Evolutionary conservation across 305 asterid species (phyloP), one percentile per base, ranked within the genome.

Genomic region (Solanum hybrid): DNA sequence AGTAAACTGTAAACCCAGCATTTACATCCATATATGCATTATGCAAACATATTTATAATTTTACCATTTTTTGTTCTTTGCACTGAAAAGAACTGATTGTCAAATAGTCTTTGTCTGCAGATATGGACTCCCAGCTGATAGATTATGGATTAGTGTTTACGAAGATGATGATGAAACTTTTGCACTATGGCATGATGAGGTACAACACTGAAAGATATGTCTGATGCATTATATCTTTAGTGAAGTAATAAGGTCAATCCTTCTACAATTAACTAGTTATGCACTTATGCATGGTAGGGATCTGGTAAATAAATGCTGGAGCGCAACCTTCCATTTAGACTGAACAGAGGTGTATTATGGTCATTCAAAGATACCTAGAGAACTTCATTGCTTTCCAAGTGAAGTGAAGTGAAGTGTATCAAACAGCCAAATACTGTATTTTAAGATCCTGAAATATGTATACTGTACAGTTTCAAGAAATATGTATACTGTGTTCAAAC

Each of bases 181-280:
- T 90, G 90, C 95, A 64, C 93, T 96, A 93, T 96, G 99, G 99
- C 99, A 93, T 86, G 93, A 96, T 94, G 97, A 95, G 94, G 99
- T 94, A 91, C 26, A 51, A 77, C 86, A 89, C 64, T 84, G 64
- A 31, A 84, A 78, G 79, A 31, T 81, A 81, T 80, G 71, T 24
- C 71, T 14, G 87, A 35, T 90, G 69, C 32, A 85, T 86, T 86
- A 79, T 78, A 72, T 56, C 88, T 69, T 85, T 51, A 90, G 26
- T 37, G 36, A 29, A 71, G 80, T 36, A 60, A 80, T 26, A 71
- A 71, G 27, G 73, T 64, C 79, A 73, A 69, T 37, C 81, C 10
- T 36, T 27, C n/a, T 71, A 51, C 36, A 69, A 9, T 87, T 87
- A 72, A 72, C 82, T 38, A 51, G 22, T 27, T 84, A 29, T 51